Evolutionary conservation across 2,329 filamentous ascomycete genomes (phyloP), one percentile per base, ranked within the genome.

Genomic region (Cylindrodendrum hubeiense): DNA sequence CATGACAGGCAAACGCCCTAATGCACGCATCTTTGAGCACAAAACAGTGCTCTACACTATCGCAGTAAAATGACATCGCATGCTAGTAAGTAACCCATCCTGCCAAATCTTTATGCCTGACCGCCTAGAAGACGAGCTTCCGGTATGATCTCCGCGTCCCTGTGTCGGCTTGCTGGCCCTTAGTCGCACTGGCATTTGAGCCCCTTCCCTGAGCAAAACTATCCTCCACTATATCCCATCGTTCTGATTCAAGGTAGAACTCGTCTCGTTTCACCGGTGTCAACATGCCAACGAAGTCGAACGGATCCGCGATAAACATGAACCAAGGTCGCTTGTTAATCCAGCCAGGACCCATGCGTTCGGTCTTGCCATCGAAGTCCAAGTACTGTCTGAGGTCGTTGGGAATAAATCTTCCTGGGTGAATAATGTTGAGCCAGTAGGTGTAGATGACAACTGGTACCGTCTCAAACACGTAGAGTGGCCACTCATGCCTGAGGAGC

Each of bases 391-490:
- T 78, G 26, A 77, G 73, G 52, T 80, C 68, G 41, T 67, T 66
- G 0, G 83, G 83, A 1, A 85, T 70, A 62, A 75, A 81, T 3
- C 78, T 75, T 50, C 82, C 82, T 0, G 83, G 83, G 63, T 84
- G 79, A 22, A 78, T 75, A 1, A 79, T 59, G 64, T 85, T 85
- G 69, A 83, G 79, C 41, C 85, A 68, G 8, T 75, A 74, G 0
- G 81, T 79, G 67, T 85, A 85, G 8, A 78, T 12, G 0, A 84
- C 62, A 79, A 85, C 85, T 2, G 83, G 76, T 0, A 75, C 68
- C 0, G 77, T 79, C 73, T 86, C 83, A 55, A 86, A 81, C 15
- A 82, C 76, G 63, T 80, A 84, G 60, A 86, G 85, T 37, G 78
- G 84, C 76, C 79, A 82, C 68, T 85, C 84, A 37, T 83, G 79